A percentile compares a stretch with the other conserved stretches of the same genome.
Conservation (phyloP, 768 basidiomycete species). For the Calocera cornea region DNA sequence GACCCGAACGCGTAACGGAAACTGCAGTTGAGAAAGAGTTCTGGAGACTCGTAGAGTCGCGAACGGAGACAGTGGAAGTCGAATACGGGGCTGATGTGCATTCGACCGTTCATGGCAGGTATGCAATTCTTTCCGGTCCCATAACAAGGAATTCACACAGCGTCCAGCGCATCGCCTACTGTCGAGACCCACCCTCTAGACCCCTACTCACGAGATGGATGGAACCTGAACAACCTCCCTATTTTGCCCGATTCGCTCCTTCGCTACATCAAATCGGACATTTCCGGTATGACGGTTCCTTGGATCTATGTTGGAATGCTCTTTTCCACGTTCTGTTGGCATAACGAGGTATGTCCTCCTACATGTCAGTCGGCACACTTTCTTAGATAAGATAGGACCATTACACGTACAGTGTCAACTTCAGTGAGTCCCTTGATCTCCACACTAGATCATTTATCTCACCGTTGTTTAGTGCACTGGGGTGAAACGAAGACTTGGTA, state of each 20-base stretch:
- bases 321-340: constrained; percentile 99
- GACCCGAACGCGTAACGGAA: constrained; percentile 63
- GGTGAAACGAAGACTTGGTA: constrained; percentile 99
- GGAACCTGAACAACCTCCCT: constrained; percentile 97
- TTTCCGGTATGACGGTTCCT: constrained; percentile 98
- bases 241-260: constrained; percentile 85
- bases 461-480: constrained; percentile 70
- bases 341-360: constrained; percentile 63
- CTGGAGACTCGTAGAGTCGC: constrained; percentile 87
- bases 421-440: constrained; percentile 43
- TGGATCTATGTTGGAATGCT: constrained; percentile 99
- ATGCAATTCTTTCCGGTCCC: constrained; percentile 16
- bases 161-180: constrained; percentile 77
- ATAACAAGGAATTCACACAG: not conserved
- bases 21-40: constrained; percentile 89
- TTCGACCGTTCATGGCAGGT: constrained; percentile 96
- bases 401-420: constrained; percentile 93
- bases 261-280: constrained; percentile 95
- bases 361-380: not conserved
- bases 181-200: constrained; percentile 85
- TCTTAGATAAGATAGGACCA: constrained; percentile 53
- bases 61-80: constrained; percentile 84
- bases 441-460: constrained; percentile 4
- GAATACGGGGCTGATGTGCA: constrained; percentile 99
- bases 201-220: constrained; percentile 75